Conservation (phyloP, 169 alveolate genomes). For the Plasmodium ovale region DNA sequence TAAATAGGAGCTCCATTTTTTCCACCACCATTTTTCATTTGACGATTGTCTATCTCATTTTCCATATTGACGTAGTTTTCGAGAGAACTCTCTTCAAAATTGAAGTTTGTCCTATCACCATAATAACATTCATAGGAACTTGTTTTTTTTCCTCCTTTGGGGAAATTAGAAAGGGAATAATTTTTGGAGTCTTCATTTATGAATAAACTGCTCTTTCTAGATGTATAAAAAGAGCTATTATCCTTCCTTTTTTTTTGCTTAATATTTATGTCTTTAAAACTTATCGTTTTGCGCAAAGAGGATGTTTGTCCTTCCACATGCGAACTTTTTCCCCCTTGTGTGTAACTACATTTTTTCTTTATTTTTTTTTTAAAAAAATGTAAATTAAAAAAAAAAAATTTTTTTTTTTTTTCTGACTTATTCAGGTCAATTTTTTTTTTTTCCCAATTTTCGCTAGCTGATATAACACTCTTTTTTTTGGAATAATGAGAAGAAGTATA, state of each 20-base stretch:
- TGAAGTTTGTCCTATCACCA: neutral
- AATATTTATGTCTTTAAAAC: neutral
- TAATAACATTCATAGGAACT: neutral
- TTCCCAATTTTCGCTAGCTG: neutral
- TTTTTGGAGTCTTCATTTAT: neutral
- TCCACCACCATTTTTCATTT: neutral
- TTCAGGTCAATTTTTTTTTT: too few relatives aligned
- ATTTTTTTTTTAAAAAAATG: neutral
- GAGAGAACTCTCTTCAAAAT: conserved; percentile 17
- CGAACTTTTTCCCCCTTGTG: neutral
- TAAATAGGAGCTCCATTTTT: neutral
- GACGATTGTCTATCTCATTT: neutral
- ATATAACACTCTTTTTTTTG: neutral
- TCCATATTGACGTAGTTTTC: neutral
- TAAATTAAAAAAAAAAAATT: neutral
- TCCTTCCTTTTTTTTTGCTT: neutral
- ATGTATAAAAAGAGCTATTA: neutral
- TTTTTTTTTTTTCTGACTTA: neutral
- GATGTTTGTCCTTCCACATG: neutral
- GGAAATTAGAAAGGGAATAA: neutral
- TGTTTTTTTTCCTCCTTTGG: neutral
- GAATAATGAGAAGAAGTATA: conserved; percentile 13
- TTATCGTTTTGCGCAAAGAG: neutral
- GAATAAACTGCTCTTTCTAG: neutral
- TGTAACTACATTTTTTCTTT: neutral